phyloP scores from a whole-genome alignment of 228 moss, liverwort and hornwort species.

The Sphagnum fallax region DNA sequence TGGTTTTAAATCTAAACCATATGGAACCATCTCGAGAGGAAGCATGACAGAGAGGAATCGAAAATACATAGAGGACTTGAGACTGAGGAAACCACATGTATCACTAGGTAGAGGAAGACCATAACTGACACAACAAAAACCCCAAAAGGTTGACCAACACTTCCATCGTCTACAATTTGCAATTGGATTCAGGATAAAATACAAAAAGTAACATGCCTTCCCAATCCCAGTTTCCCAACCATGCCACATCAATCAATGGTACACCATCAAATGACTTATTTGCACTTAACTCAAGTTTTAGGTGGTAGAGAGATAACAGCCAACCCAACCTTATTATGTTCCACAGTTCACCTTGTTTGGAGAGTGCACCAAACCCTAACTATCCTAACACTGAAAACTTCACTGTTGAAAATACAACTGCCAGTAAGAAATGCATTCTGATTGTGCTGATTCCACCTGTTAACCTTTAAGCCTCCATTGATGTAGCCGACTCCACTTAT shows the following conservation, averaged over 20 bases:
- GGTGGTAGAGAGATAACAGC: neutral
- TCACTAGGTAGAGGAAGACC: constrained; percentile 1
- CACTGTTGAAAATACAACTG: neutral
- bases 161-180: constrained; percentile 70
- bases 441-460: no score
- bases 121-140: constrained; percentile 64
- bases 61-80: no score
- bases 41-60: no score
- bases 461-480: neutral
- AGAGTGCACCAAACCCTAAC: neutral
- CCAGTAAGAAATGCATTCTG: no score
- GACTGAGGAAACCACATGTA: no score
- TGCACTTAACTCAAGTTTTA: neutral
- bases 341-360: no score
- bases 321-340: no score
- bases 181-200: constrained; percentile 54
- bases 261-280: neutral
- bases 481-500: neutral
- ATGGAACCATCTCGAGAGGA: no score
- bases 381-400: neutral
- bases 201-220: constrained; percentile 58
- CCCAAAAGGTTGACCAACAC: constrained; percentile 78
- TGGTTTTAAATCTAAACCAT: neutral
- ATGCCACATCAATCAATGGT: no score
- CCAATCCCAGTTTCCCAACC: neutral